Evolutionary conservation across 306 rosid genomes (phyloP).

Genomic region (apple (Malus domestica)): ASM211411v1 NC_041803.1:47381001-47381500

Average conservation of each 20-base stretch:
- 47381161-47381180: not conserved
- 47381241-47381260: too few relatives aligned
- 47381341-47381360: too few relatives aligned
- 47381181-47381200: not conserved
- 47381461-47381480: not conserved
- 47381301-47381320: too few relatives aligned
- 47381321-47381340: too few relatives aligned
- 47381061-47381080: not conserved
- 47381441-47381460: not conserved
- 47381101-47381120: not conserved
- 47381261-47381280: too few relatives aligned
- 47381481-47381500: conserved; percentile 9
- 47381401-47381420: not conserved
- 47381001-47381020: too few relatives aligned
- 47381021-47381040: not conserved
- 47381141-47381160: not conserved
- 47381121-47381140: not conserved
- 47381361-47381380: too few relatives aligned
- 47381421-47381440: conserved; percentile 5
- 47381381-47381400: not conserved
- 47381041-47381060: not conserved
- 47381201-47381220: too few relatives aligned
- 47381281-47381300: too few relatives aligned
- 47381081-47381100: not conserved
- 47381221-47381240: too few relatives aligned